Percentiles rank a stretch among this genome's conserved stretches.
phyloP scores from a whole-genome alignment of 1,284 basidiomycete genomes.

The Trichosporon ovoides region DNA sequence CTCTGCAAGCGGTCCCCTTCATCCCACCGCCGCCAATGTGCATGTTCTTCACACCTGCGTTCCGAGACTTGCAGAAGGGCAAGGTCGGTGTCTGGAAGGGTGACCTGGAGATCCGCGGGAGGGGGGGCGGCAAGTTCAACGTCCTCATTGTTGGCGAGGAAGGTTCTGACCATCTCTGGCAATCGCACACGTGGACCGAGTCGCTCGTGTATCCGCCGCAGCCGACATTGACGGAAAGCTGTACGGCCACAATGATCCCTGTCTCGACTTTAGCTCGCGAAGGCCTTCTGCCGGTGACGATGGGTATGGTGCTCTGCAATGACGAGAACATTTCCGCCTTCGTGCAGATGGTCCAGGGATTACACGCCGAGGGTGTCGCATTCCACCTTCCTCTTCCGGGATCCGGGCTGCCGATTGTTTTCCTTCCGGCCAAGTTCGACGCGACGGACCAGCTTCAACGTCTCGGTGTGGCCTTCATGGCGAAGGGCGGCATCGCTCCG shows the following conservation, averaged over 20 bases:
- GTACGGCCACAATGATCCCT: constrained; percentile 42
- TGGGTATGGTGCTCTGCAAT: constrained; percentile 48
- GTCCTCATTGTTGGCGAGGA: constrained; percentile 41
- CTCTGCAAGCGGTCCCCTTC: constrained; percentile 34
- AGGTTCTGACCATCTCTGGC: constrained; percentile 37
- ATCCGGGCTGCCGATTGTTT: constrained; percentile 34
- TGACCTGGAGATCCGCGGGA: constrained; percentile 37
- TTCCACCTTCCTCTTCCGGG: constrained; percentile 38
- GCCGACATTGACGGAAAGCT: constrained; percentile 19
- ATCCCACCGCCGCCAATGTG: constrained; percentile 46
- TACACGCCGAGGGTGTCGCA: constrained; percentile 44
- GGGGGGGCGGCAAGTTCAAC: constrained; percentile 40
- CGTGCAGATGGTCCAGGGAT: constrained; percentile 41
- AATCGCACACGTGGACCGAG: constrained; percentile 37
- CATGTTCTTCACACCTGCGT: constrained; percentile 45
- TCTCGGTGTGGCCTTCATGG: constrained; percentile 44
- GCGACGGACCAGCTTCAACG: constrained; percentile 38
- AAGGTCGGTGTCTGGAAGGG: constrained; percentile 46
- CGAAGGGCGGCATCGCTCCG: constrained; percentile 33
- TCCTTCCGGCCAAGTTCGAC: constrained; percentile 46
- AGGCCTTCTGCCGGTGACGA: constrained; percentile 38
- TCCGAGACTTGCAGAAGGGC: constrained; percentile 39
- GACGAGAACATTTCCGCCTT: constrained; percentile 33
- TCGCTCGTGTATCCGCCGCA: constrained; percentile 30
- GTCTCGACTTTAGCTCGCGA: constrained; percentile 44